A percentile compares a stretch with the other conserved stretches of the same genome.
These are phyloP conservation scores for Lanmaoa pseudosensibilis DNA, from an alignment of 768 basidiomycete species.

Conservation along the genomic window DNA sequence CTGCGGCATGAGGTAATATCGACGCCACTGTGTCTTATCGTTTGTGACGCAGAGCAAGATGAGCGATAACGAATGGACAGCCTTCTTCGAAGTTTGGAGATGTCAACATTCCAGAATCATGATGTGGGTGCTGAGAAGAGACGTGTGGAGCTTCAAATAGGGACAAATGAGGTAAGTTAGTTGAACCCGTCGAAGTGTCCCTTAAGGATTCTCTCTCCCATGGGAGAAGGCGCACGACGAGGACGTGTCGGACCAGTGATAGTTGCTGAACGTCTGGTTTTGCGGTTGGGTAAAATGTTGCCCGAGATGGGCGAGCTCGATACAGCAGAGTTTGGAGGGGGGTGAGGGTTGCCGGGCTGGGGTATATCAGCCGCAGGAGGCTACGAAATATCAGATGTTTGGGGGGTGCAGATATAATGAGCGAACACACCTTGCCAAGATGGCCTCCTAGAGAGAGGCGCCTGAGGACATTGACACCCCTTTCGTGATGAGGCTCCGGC, in stretches of 20 bases:
- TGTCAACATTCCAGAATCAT: conserved; percentile 4
- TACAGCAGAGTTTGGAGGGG: conserved; percentile 56
- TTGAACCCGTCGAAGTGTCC: conserved; percentile 92
- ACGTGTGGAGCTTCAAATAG: neutral
- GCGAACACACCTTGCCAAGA: conserved; percentile 53
- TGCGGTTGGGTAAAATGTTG: conserved; percentile 28
- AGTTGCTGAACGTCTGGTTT: conserved; percentile 60
- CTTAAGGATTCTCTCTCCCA: conserved; percentile 90
- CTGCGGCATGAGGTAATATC: conserved; percentile 11
- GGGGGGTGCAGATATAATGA: neutral
- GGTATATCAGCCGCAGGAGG: conserved; percentile 15
- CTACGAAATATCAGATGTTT: conserved; percentile 5
- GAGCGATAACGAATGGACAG: conserved; percentile 6
- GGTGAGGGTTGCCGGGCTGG: conserved; percentile 36
- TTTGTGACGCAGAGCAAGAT: neutral
- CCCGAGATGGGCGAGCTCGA: conserved; percentile 24
- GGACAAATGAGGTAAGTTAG: conserved; percentile 35
- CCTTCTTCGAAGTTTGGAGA: neutral
- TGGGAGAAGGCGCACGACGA: conserved; percentile 76
- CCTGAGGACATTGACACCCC: conserved; percentile 70
- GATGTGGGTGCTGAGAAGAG: conserved; percentile 1
- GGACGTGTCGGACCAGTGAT: conserved; percentile 47
- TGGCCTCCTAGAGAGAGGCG: conserved; percentile 70
- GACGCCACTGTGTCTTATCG: conserved; percentile 10
- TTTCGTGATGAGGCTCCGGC: conserved; percentile 54